Percentiles rank a stretch among this genome's conserved stretches.
Conservation (phyloP, 2,329 filamentous ascomycete genomes). For the Ceratocystis cubensis region DNA sequence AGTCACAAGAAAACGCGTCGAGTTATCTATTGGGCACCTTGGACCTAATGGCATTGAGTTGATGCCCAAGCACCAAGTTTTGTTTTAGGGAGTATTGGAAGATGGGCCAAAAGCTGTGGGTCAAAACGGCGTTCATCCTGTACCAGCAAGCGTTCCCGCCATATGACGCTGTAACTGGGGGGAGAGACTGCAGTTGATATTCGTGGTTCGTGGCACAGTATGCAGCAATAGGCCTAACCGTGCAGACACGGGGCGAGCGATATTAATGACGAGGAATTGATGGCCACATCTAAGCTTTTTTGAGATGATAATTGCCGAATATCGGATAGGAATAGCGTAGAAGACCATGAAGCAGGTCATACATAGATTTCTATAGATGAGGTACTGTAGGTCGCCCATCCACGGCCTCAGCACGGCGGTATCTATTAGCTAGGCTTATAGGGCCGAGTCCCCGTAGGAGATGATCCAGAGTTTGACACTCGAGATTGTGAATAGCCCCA, state of each 20-base stretch:
- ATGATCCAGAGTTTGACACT: neutral
- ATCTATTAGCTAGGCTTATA: too few relatives aligned
- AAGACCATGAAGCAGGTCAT: neutral
- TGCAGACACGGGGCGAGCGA: neutral
- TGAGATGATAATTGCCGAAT: neutral
- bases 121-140: neutral
- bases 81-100: neutral
- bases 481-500: neutral
- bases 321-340: neutral
- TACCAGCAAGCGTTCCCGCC: neutral
- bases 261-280: slow-evolving; percentile 4
- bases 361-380: neutral
- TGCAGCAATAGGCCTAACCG: neutral
- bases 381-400: neutral
- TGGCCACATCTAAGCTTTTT: neutral
- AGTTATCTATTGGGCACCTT: too few relatives aligned
- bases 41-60: too few relatives aligned
- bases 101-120: neutral
- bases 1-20: too few relatives aligned
- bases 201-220: neutral
- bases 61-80: too few relatives aligned
- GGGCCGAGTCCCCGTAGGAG: neutral
- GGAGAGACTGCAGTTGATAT: neutral
- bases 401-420: neutral
- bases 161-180: neutral